Conservation (phyloP, 2,329 filamentous ascomycete species). For the Cytospora paraplurivora region DNA sequence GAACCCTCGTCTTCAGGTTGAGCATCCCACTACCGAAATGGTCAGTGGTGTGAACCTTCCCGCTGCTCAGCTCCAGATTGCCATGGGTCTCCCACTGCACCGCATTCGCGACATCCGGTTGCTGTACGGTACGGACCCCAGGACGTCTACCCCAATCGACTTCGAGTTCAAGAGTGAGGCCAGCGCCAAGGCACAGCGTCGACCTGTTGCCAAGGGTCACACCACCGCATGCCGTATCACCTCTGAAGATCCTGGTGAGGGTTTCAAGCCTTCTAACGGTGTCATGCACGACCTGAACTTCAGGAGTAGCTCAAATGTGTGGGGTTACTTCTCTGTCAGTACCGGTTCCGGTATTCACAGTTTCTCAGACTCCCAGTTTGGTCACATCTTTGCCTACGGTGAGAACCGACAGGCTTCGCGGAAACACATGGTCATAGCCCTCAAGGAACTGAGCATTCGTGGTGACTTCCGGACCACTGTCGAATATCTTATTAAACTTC, state of each 20-base stretch:
- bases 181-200: constrained; percentile 81
- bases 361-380: constrained; percentile 98
- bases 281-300: constrained; percentile 99
- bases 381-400: constrained; percentile 98
- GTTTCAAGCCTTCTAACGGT: constrained; percentile 98
- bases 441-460: constrained; percentile 99
- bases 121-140: constrained; percentile 92
- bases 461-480: constrained; percentile 99
- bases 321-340: constrained; percentile 99
- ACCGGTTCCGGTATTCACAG: constrained; percentile 97
- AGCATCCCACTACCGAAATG: constrained; percentile 99
- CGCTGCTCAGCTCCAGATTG: constrained; percentile 95
- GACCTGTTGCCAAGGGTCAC: constrained; percentile 92
- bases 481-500: constrained; percentile 97
- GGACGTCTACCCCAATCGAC: constrained; percentile 83
- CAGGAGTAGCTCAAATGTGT: constrained; percentile 96
- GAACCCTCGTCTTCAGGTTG: constrained; percentile 98
- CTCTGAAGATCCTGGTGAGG: constrained; percentile 96
- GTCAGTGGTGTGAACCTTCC: constrained; percentile 96
- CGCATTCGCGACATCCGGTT: constrained; percentile 94
- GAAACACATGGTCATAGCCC: constrained; percentile 98
- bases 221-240: constrained; percentile 99
- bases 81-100: constrained; percentile 97
- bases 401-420: constrained; percentile 95
- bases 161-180: constrained; percentile 91